A percentile compares a stretch with the other conserved stretches of the same genome.
Conservation (phyloP, 2,329 filamentous ascomycete genomes). For the Acarospora socialis region DNA sequence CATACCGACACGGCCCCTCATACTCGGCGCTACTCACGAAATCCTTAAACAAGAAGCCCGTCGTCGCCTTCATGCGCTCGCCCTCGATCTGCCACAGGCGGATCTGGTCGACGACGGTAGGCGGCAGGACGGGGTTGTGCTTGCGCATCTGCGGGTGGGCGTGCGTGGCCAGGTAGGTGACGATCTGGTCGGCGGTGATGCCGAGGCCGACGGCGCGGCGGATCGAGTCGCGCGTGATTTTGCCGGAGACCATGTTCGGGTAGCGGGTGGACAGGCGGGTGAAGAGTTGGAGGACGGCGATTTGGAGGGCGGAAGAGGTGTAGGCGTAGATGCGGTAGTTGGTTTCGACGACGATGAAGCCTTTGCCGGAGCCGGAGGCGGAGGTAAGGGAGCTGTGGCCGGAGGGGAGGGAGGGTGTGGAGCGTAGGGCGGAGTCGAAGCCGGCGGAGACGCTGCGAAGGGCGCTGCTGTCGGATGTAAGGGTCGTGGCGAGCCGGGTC, state of each 20-base stretch:
- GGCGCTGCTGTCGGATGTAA: constrained; percentile 62
- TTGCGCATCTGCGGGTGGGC: constrained; percentile 86
- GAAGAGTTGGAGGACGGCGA: constrained; percentile 85
- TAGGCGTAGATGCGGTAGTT: constrained; percentile 98
- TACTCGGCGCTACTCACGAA: constrained; percentile 60
- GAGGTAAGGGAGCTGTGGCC: constrained; percentile 15
- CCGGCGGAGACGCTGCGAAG: constrained; percentile 56
- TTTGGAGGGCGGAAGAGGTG: constrained; percentile 84
- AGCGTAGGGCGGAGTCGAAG: constrained; percentile 50
- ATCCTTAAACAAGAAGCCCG: constrained; percentile 80
- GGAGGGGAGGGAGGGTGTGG: constrained; percentile 20
- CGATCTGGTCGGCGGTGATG: constrained; percentile 91
- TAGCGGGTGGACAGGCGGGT: constrained; percentile 78
- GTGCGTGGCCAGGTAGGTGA: constrained; percentile 80
- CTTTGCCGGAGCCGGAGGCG: constrained; percentile 25
- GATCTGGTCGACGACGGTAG: constrained; percentile 95
- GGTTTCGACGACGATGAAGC: constrained; percentile 91
- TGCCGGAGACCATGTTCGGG: constrained; percentile 84
- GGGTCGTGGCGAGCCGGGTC: constrained; percentile 82
- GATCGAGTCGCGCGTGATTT: constrained; percentile 77
- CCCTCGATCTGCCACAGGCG: constrained; percentile 95
- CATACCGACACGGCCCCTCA: constrained; percentile 42
- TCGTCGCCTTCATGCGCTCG: constrained; percentile 74
- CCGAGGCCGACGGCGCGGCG: constrained; percentile 75
- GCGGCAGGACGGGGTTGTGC: constrained; percentile 55